Conservation (phyloP, 208 protist species). For the Balamuthia mandrillaris region DNA sequence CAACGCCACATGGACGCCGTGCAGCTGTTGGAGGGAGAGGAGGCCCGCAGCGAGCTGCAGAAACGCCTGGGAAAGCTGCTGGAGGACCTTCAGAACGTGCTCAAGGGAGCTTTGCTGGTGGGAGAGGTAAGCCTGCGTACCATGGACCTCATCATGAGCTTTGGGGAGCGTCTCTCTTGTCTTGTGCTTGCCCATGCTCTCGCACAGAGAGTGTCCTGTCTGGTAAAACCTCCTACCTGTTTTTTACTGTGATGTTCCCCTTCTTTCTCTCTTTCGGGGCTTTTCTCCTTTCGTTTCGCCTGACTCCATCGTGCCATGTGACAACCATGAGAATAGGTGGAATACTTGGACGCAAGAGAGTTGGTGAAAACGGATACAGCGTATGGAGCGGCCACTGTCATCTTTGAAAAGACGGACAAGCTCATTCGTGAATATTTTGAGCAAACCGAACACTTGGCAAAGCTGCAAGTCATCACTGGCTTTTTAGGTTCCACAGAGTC, state of each 20-base stretch:
- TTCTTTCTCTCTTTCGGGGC: no score
- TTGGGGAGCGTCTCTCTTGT: conserved; percentile 19
- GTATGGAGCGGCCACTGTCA: no score
- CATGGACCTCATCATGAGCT: conserved; percentile 37
- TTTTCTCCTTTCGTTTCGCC: no score
- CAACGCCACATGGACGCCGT: neutral
- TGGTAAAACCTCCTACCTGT: conserved; percentile 47
- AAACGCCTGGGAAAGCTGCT: neutral
- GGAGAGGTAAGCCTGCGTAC: neutral
- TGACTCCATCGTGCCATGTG: no score
- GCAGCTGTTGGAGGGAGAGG: neutral
- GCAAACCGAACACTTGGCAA: no score
- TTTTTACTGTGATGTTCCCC: conserved; percentile 52
- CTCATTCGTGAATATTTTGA: no score
- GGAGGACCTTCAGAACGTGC: neutral
- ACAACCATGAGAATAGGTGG: no score
- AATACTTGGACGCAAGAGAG: no score
- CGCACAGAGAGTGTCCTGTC: conserved; percentile 5
- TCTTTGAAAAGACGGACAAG: no score
- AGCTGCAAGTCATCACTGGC: no score
- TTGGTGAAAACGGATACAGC: no score
- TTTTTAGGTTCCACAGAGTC: no score
- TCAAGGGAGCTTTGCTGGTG: neutral
- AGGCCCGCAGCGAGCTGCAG: neutral
- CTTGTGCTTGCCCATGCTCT: neutral